phyloP scores from a whole-genome alignment of 2,329 filamentous ascomycete species.

The Venturia nashicola region DNA sequence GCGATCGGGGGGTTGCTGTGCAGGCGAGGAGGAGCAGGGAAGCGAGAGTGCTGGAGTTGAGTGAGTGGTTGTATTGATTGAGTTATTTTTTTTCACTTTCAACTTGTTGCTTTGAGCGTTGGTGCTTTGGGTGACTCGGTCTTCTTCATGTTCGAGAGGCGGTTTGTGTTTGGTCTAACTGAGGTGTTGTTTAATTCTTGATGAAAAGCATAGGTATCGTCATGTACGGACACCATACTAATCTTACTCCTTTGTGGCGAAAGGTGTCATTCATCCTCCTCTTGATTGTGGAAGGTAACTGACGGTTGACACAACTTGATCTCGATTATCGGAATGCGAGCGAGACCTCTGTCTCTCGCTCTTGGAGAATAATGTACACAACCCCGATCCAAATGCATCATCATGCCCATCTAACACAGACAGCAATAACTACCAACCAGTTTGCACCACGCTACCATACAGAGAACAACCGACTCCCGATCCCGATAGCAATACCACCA shows the following conservation, averaged over 20 bases:
- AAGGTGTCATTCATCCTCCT: too few relatives aligned
- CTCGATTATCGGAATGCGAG: not conserved
- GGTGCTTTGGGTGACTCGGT: not conserved
- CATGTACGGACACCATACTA: too few relatives aligned
- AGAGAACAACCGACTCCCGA: not conserved
- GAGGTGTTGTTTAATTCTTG: not conserved
- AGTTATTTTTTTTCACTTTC: not conserved
- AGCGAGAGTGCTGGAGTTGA: slow-evolving; percentile 26
- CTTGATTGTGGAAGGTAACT: too few relatives aligned
- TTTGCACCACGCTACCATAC: not conserved
- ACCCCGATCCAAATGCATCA: not conserved
- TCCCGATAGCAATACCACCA: not conserved
- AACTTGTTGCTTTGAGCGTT: not conserved
- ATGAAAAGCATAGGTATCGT: not conserved
- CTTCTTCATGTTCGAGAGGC: not conserved
- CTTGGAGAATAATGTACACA: not conserved
- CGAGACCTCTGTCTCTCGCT: not conserved
- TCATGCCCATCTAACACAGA: not conserved
- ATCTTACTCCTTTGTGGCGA: too few relatives aligned
- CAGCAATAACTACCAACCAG: not conserved
- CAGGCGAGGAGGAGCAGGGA: slow-evolving; percentile 58
- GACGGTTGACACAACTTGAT: not conserved
- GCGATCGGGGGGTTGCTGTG: slow-evolving; percentile 54
- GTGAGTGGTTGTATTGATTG: slow-evolving; percentile 3
- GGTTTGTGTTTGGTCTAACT: not conserved